phyloP scores from a whole-genome alignment of 148 eudicot genomes.

The Polygonum maritimum region DNA sequence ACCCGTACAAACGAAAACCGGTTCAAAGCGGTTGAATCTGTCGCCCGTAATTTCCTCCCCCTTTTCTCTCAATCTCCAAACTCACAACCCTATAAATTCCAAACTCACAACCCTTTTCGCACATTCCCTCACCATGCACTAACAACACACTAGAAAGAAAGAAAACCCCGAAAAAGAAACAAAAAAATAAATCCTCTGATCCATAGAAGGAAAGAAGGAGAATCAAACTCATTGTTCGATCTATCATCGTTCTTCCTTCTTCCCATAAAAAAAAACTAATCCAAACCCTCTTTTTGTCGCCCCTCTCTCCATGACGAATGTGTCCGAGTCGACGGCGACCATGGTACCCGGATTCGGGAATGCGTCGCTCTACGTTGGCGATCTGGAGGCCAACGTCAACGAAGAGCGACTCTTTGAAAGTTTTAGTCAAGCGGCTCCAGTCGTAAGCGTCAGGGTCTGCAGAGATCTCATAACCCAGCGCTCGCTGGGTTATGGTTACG shows the following conservation, averaged over 20 bases:
- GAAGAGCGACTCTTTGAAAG: constrained; percentile 38
- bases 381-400: constrained; percentile 37
- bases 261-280: neutral
- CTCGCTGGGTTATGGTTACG: constrained; percentile 55
- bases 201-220: neutral
- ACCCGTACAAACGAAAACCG: neutral
- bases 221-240: neutral
- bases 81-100: neutral
- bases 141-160: neutral
- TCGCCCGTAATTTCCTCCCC: neutral
- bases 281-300: neutral
- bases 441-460: constrained; percentile 48
- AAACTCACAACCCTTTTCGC: neutral
- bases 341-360: constrained; percentile 9
- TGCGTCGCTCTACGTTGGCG: constrained; percentile 52
- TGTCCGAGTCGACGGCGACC: neutral
- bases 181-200: neutral
- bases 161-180: neutral
- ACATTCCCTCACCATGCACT: neutral
- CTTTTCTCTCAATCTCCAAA: neutral
- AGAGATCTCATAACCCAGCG: constrained; percentile 27
- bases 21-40: constrained; percentile 1
- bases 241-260: neutral
- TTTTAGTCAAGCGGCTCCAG: constrained; percentile 37
- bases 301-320: neutral